Base-by-base conservation (phyloP, 495 filamentous ascomycete species). In the Echria macrotheca region DNA sequence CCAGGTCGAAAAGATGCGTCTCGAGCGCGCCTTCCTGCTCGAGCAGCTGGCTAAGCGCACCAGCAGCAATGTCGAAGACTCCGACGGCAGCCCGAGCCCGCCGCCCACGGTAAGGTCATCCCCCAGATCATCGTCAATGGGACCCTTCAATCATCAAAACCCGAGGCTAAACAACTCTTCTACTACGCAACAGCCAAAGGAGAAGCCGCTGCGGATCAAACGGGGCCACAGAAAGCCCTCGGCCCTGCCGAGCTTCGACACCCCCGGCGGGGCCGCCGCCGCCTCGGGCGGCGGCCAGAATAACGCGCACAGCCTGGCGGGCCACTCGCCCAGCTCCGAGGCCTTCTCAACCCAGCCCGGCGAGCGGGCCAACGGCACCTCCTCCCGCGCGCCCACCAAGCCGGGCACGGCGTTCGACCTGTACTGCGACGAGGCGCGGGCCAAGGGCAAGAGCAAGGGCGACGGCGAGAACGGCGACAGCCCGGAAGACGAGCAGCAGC, bases 161-260 rank as follows among this genome's bases (percentile, higher is more conserved):
- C 44, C 43, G 38, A 57, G 19, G 52, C 49, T 65, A 52, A 56
- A 55, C 38, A 60, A 46, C 44, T 33, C 10, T 29, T 50, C 46
- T 1, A 17, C 29, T 21, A 44, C 41, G 29, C 53, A 53, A n/a
- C 60, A 95, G 89, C 89, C 89, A 12, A 84, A 91, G 69, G 89
- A 95, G 65, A 91, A 93, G 54, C 91, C 91, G 12, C 75, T 95
- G 42, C 86, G 91, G 48, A 82, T 83, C 24, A 96, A 96, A 74
- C 85, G 90, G 38, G 83, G 84, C 25, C 85, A 79, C 47, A 63
- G 77, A 26, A 79, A 79, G 62, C 69, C 74, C 18, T 72, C 71
- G 41, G 64, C 71, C 14, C 61, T 75, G 19, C 55, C 64, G 37
- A 52, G 55, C 28, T 40, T 52, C 36, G 60, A 66, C 19, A 50